phyloP scores from a whole-genome alignment of 768 basidiomycete genomes.

The Pisolithus orientalis region DNA sequence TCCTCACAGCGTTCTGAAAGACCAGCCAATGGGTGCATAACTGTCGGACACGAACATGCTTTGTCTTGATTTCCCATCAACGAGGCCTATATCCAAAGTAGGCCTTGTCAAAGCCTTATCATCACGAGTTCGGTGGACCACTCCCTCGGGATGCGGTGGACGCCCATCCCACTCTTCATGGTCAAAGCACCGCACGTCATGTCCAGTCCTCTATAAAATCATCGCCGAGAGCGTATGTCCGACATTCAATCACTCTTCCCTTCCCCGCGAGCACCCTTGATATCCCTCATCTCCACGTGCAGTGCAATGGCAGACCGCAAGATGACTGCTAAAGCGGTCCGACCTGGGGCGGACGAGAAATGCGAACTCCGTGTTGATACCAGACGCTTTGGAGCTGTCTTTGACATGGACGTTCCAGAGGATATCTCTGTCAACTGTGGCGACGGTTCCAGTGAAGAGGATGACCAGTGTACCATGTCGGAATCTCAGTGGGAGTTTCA shows the following conservation, averaged over 20 bases:
- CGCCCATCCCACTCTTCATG: constrained; percentile 7
- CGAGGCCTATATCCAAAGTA: not conserved
- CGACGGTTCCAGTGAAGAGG: constrained; percentile 7
- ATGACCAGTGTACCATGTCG: constrained; percentile 1
- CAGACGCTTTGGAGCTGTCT: constrained; percentile 23
- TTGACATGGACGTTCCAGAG: constrained; percentile 9
- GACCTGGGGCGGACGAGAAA: not conserved
- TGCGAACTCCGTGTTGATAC: constrained; percentile 10
- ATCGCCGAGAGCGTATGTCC: not conserved
- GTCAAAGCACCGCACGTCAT: constrained; percentile 18
- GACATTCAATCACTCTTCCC: not conserved
- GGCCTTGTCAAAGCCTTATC: constrained; percentile 6
- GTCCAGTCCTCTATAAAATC: constrained; percentile 13
- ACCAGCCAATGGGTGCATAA: no score
- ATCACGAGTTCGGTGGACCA: constrained; percentile 11
- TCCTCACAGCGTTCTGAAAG: no score
- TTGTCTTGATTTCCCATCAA: not conserved
- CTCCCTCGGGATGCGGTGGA: constrained; percentile 3
- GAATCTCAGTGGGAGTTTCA: constrained; percentile 8
- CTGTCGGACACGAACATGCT: not conserved
- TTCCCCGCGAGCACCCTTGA: not conserved
- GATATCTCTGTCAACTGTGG: constrained; percentile 1
- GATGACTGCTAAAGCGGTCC: constrained; percentile 5
- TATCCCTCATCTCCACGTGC: constrained; percentile 5
- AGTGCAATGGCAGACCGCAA: constrained; percentile 1